Evolutionary conservation across 1,139 yeast genomes (phyloP).

Genomic region (Ogataea hybrid): DNA sequence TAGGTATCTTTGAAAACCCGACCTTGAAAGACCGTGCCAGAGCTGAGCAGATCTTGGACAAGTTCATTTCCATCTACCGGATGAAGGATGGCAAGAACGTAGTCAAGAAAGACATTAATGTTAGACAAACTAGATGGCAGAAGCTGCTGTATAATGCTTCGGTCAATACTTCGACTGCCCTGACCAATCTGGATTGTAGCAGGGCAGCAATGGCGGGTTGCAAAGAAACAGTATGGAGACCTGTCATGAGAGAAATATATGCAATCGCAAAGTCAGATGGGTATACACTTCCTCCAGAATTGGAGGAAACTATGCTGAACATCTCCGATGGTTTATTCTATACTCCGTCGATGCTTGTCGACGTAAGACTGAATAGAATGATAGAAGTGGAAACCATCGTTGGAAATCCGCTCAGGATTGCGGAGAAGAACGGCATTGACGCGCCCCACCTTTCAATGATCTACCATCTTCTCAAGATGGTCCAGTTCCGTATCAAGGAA

Average conservation of each 20-base stretch:
- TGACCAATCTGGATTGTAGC: conserved; percentile 46
- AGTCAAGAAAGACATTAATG: conserved; percentile 42
- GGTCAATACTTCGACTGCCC: conserved; percentile 49
- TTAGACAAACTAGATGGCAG: conserved; percentile 54
- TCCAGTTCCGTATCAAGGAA: conserved; percentile 32
- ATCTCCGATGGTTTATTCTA: conserved; percentile 51
- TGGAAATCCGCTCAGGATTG: conserved; percentile 57
- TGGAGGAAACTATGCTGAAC: conserved; percentile 39
- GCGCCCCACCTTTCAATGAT: conserved; percentile 36
- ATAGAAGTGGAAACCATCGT: conserved; percentile 57
- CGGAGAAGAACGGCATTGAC: conserved; percentile 35
- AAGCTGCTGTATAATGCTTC: conserved; percentile 57
- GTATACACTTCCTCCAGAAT: conserved; percentile 34
- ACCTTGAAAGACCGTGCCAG: conserved; percentile 22
- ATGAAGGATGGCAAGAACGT: conserved; percentile 33
- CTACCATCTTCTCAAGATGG: conserved; percentile 35
- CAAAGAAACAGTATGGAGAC: conserved; percentile 41
- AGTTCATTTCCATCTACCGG: conserved; percentile 42
- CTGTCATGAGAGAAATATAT: conserved; percentile 52
- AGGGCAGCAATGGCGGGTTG: conserved; percentile 47
- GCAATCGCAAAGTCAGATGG: conserved; percentile 56
- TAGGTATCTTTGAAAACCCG: conserved; percentile 45
- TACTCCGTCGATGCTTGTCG: conserved; percentile 62
- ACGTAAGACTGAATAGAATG: conserved; percentile 47
- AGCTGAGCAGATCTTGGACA: conserved; percentile 32